Evolutionary conservation across 2,329 filamentous ascomycete genomes (phyloP).

Genomic region (Clarireedia paspali): DNA sequence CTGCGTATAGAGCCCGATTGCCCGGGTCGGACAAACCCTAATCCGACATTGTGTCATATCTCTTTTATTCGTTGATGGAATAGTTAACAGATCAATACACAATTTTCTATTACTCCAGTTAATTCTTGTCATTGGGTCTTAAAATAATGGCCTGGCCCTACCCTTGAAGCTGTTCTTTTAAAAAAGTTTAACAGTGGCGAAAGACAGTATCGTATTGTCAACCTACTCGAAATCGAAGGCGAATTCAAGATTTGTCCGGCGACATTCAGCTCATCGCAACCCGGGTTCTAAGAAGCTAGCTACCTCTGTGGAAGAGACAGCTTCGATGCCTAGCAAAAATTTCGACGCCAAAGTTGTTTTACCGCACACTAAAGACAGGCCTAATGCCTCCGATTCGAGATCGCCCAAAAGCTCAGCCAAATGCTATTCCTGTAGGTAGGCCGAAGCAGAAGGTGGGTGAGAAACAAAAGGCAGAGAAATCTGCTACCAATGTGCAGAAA

Average conservation of each 20-base stretch:
- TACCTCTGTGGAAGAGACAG: not conserved
- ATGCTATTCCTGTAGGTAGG: not conserved
- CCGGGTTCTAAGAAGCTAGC: not conserved
- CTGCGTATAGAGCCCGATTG: too few species aligned
- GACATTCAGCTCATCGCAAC: not conserved
- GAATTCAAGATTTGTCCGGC: not conserved
- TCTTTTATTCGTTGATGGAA: not conserved
- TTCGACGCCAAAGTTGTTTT: not conserved
- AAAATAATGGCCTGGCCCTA: constrained; percentile 28
- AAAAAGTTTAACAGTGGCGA: constrained; percentile 1
- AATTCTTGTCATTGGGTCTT: not conserved
- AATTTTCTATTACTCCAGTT: not conserved
- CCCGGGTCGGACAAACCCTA: too few species aligned
- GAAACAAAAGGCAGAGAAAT: not conserved
- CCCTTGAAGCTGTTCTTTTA: constrained; percentile 18
- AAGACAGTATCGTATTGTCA: not conserved
- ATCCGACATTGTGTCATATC: too few species aligned
- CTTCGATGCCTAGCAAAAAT: not conserved
- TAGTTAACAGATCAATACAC: not conserved
- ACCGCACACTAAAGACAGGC: constrained; percentile 13
- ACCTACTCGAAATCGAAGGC: not conserved
- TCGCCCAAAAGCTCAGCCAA: not conserved
- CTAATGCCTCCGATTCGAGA: constrained; percentile 6
- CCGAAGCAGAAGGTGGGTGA: not conserved
- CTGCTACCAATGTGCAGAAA: not conserved